These are phyloP conservation scores for Posidonia oceanica DNA, from an alignment of 116 monocot species.

Conservation along the genomic window DNA sequence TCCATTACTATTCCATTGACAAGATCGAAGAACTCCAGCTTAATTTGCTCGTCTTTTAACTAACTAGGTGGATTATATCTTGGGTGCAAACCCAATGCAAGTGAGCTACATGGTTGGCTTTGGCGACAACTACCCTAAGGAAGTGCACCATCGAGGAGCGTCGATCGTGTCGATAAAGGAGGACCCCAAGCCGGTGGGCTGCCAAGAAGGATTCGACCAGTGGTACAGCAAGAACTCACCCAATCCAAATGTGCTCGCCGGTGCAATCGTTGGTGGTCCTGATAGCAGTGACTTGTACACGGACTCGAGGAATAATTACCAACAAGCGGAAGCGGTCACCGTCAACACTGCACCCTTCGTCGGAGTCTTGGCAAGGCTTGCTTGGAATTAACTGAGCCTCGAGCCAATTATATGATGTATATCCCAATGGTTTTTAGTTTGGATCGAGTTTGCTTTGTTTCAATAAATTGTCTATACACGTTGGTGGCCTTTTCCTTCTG, in stretches of 20 bases:
- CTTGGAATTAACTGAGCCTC: neutral
- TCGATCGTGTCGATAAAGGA: slow-evolving; percentile 46
- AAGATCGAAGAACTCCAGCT: neutral
- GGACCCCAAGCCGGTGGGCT: slow-evolving; percentile 17
- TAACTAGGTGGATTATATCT: slow-evolving; percentile 17
- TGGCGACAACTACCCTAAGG: slow-evolving; percentile 31
- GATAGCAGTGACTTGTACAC: slow-evolving; percentile 38
- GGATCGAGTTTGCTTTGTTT: too few species aligned
- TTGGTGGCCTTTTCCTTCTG: too few species aligned
- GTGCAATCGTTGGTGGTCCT: slow-evolving; percentile 75
- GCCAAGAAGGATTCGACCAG: slow-evolving; percentile 36
- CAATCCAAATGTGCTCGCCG: slow-evolving; percentile 52
- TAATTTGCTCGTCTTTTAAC: neutral
- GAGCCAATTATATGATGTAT: too few species aligned
- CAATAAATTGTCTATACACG: too few species aligned
- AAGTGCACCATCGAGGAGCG: slow-evolving; percentile 70
- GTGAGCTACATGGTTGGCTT: slow-evolving; percentile 78
- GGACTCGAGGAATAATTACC: slow-evolving; percentile 32
- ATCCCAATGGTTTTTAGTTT: too few species aligned
- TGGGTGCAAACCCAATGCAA: slow-evolving; percentile 43
- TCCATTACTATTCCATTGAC: neutral
- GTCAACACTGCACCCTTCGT: slow-evolving; percentile 49
- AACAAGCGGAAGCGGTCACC: slow-evolving; percentile 45
- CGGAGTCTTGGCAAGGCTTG: slow-evolving; percentile 46
- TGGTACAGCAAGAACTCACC: slow-evolving; percentile 32